Base-by-base conservation (phyloP, 1,139 yeast genomes). In the Debaryomycetaceae sp. region DNA sequence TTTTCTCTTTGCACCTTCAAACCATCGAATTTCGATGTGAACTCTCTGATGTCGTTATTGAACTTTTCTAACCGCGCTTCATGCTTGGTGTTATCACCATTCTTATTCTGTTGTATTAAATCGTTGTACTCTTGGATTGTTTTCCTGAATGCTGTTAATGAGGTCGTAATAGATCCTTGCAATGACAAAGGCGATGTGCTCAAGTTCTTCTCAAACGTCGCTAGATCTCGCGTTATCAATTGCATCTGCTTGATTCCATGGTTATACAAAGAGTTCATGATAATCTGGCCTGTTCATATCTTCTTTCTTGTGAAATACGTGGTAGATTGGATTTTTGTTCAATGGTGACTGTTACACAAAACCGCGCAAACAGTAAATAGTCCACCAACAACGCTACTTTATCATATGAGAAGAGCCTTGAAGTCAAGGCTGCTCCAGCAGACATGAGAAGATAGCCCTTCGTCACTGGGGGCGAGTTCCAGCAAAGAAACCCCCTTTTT, bases 171-270 rank as follows among this genome's bases (percentile, higher is more conserved):
- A 40, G 91, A 85, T n/a, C 84, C 88, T 60, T 85, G 91, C 14
- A 88, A 63, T 1, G 96, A 83, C 45, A 86, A 69, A 9, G 95
- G 95, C 1, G 93, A 79, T 6, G 81, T 75, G 24, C 81, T 74
- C 9, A 88, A 76, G 49, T 85, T 80, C 47, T 75, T 70, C 51
- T 88, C 93, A 53, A 91, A 85, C 46, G 72, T 66, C 17, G 78
- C 73, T 42, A 91, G 65, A 56, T 90, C 97, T 51, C 78, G 79
- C 49, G 82, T 78, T 45, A 91, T 67, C 36, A 83, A 75, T 56
- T 82, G 88, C 36, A 90, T 81, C 65, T 90, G 97, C 63, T 88
- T 89, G 48, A 87, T 75, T 7, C 96, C 97, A 64, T 88, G 96
- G 66, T 88, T 91, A 66, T 86, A 89, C 43, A 90, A 71, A 27